phyloP scores from a whole-genome alignment of 768 basidiomycete genomes.

The Rhizopogon vulgaris region DNA sequence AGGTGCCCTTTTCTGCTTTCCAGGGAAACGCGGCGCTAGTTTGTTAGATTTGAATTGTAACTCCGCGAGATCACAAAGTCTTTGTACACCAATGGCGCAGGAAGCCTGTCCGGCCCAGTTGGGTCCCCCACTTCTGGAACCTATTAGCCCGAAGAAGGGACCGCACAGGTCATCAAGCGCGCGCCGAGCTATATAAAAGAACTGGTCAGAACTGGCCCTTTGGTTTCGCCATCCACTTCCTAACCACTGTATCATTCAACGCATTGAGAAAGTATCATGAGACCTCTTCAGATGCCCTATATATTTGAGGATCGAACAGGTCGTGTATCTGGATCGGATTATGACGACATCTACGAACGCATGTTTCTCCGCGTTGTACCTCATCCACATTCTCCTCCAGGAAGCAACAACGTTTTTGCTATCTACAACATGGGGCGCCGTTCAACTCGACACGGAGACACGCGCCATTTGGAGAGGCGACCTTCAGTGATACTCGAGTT shows the following conservation, averaged over 20 bases:
- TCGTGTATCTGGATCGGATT: conserved; percentile 49
- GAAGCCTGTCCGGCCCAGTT: neutral
- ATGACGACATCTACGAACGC: conserved; percentile 75
- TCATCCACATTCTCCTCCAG: conserved; percentile 31
- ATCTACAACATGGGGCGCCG: conserved; percentile 65
- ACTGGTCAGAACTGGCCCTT: too few species aligned
- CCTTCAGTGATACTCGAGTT: conserved; percentile 61
- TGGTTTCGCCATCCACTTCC: neutral
- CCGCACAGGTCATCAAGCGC: conserved; percentile 1
- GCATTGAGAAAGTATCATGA: conserved; percentile 11
- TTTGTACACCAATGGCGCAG: neutral
- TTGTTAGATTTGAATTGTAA: neutral
- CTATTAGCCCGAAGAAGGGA: neutral
- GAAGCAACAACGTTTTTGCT: conserved; percentile 33
- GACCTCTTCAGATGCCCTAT: conserved; percentile 37
- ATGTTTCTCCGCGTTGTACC: conserved; percentile 60
- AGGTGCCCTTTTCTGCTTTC: neutral
- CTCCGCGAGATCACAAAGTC: neutral
- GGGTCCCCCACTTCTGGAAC: neutral
- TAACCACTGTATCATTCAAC: neutral
- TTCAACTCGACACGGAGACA: conserved; percentile 52
- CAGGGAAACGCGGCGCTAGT: neutral
- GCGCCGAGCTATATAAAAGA: neutral
- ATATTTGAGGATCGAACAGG: conserved; percentile 68
- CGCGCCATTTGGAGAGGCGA: conserved; percentile 43